Base-by-base conservation (phyloP, 495 filamentous ascomycete genomes). In the Acidomyces sp. region DNA sequence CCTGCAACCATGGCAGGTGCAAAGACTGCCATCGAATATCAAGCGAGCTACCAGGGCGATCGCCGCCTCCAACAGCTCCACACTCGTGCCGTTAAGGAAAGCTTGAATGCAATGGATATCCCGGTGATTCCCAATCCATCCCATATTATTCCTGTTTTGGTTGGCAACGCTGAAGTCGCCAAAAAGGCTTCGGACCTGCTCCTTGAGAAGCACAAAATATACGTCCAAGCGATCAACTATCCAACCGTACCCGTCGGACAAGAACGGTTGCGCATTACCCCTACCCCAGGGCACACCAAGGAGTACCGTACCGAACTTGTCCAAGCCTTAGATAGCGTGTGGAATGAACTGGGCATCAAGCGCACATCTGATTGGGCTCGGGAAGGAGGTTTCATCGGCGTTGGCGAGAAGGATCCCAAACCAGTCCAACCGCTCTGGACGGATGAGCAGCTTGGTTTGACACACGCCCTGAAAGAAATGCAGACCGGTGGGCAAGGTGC, bases 221-320 rank as follows among this genome's bases (percentile, higher is more conserved):
- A 97, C 55, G 90, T 97, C 11, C 90, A 97, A 62, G 84, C 84
- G 41, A 96, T 97, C 70, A 97, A 97, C 65, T 97, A 96, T 63
- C 90, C 90, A 5, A 97, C 90, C 39, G 90, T 97, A 1, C 90
- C 90, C 1, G 82, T 88, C 4, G 90, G 90, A 11, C 84, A 97
- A 64, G 90, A 97, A 63, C 80, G 90, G 22, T 72, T 97, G 36
- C 79, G 90, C 49, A 82, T 97, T 58, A 97, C 90, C 6, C 90
- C 90, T 0, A 97, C 90, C 7, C 90, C 90, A 0, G 90, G 90
- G 24, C 90, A 97, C 56, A 75, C 73, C 37, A 77, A 77, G 57
- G 68, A 80, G 46, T 85, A 77, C 57, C 82, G 82, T 40, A 77
- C 86, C 43, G 75, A 94, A 46, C 74, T 97, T 4, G 78, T 93